Evolutionary conservation across 1,139 yeast genomes (phyloP), one percentile per base, ranked within the genome.

Genomic region (Debaryomyces fabryi): DNA sequence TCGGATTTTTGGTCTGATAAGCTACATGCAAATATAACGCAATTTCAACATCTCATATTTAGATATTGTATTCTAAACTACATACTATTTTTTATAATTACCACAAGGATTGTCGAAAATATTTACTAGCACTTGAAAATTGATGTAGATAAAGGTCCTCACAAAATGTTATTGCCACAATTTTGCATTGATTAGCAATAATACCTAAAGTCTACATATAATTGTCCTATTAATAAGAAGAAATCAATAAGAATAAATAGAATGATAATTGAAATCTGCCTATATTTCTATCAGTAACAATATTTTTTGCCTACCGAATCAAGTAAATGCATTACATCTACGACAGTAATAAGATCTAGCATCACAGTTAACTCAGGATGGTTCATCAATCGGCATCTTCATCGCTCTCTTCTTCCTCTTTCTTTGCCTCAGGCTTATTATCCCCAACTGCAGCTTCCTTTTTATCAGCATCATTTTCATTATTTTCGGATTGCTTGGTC

Each of bases 341-440:
- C 13, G 13, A 9, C n/a, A 12, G 13, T 27, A 27, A 27, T 27
- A 8, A 27, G 13, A 12, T 27, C 6, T 12, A 15, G 16, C 21
- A 8, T 16, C 6, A 15, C 9, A 10, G 12, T 15, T 8, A 16
- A 6, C 20, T 5, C 20, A 6, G 8, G 35, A 16, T 15, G 16
- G 12, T 4, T 16, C 5, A 13, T 24, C 20, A 18, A 30, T 15
- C n/a, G 29, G 33, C 45, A 27, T 48, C 46, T 35, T 20, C 40
- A 16, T 45, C 50, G 23, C 43, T 34, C 8, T 41, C 44, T 12
- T 37, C 35, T 27, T 35, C 41, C 18, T 47, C 39, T 27, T 39
- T 52, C 21, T 47, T 49, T 33, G 39, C 52, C 15, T 52, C 52
- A 12, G 30, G 3, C 18, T 49, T 53, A 10, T 54, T 52, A 13